Evolutionary conservation across 306 rosid species (phyloP).

Genomic region (Gastrolobium bilobum): DNA sequence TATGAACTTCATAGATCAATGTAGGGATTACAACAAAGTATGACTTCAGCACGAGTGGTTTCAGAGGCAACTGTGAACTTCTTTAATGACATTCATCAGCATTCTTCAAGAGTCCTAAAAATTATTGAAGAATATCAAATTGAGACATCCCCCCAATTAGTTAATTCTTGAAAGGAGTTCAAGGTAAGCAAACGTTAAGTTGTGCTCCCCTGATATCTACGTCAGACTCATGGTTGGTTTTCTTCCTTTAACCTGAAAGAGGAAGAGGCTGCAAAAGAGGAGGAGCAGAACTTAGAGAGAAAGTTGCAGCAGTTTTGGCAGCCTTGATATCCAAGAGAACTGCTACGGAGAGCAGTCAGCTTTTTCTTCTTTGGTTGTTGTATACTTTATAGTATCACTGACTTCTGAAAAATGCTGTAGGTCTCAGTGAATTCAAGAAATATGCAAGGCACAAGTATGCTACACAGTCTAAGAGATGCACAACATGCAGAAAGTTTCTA

Average conservation of each 20-base stretch:
- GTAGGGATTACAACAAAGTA: conserved; percentile 74
- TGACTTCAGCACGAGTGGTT: conserved; percentile 69
- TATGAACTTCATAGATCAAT: conserved; percentile 41
- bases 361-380: conserved; percentile 13
- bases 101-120: conserved; percentile 66
- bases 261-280: conserved; percentile 82
- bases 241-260: conserved; percentile 54
- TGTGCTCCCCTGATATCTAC: neutral
- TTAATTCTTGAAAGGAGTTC: conserved; percentile 75
- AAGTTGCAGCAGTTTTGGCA: conserved; percentile 71
- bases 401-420: conserved; percentile 55
- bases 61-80: conserved; percentile 72
- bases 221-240: conserved; percentile 32
- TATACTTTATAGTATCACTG: conserved; percentile 4
- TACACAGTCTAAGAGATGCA: conserved; percentile 62
- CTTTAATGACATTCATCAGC: conserved; percentile 66
- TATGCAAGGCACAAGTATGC: conserved; percentile 59
- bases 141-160: conserved; percentile 64
- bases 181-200: conserved; percentile 61
- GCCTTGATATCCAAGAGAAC: conserved; percentile 73
- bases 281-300: conserved; percentile 69
- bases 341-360: conserved; percentile 57
- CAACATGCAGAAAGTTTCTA: conserved; percentile 70
- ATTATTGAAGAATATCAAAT: conserved; percentile 70
- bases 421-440: conserved; percentile 76